phyloP scores from a whole-genome alignment of 805 yeast genomes.

The Lachancea quebecensis region DNA sequence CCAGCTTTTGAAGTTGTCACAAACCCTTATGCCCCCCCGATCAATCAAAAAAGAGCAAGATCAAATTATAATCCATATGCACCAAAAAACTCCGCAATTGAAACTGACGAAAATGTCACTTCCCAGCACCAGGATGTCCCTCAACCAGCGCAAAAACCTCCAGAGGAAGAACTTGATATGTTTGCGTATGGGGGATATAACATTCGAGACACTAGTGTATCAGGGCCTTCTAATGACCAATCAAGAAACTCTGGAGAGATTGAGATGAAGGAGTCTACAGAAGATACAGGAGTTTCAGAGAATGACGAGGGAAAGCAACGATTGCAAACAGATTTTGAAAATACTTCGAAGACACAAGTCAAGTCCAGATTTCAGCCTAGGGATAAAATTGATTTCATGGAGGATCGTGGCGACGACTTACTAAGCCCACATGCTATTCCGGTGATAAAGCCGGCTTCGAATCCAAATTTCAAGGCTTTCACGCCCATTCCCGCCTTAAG shows the following conservation, averaged over 20 bases:
- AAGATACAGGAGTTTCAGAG: too few relatives aligned
- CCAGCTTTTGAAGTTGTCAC: not conserved
- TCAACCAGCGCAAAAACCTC: not conserved
- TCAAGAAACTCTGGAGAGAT: too few relatives aligned
- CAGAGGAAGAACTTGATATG: conserved; percentile 4
- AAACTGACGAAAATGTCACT: not conserved
- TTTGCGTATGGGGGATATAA: conserved; percentile 10
- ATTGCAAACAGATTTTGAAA: too few relatives aligned
- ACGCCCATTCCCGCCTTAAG: conserved; percentile 14
- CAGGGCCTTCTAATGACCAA: too few relatives aligned
- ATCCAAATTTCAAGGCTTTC: conserved; percentile 16
- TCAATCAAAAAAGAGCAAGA: not conserved
- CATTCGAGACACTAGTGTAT: not conserved
- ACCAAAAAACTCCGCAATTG: not conserved
- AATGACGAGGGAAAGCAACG: too few relatives aligned
- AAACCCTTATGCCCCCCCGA: conserved; percentile 1
- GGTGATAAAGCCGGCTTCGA: conserved; percentile 23
- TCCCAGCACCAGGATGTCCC: not conserved
- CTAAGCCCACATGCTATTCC: conserved; percentile 20
- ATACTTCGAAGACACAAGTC: not conserved
- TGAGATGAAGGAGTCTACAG: too few relatives aligned
- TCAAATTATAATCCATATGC: conserved; percentile 3
- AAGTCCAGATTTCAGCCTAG: not conserved
- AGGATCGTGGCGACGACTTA: conserved; percentile 8
- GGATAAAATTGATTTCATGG: not conserved